Evolutionary conservation across 805 yeast genomes (phyloP).

Genomic region (Saturnispora quitensis): DNA sequence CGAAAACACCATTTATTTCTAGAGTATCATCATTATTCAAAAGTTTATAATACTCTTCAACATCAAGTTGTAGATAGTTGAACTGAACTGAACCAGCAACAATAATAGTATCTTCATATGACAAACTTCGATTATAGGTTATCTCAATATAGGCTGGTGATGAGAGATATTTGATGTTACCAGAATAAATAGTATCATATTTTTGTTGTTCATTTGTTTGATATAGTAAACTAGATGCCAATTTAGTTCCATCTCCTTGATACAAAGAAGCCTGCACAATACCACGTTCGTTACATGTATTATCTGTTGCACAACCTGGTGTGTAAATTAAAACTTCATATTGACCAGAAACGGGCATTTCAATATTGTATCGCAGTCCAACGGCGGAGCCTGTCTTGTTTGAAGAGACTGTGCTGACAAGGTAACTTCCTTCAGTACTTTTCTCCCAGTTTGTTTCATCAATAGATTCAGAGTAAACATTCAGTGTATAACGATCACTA

Average conservation of each 20-base stretch:
- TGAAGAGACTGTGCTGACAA: conserved; percentile 21
- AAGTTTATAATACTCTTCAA: conserved; percentile 17
- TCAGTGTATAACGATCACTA: conserved; percentile 1
- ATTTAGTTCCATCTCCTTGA: conserved; percentile 35
- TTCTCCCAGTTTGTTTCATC: conserved; percentile 21
- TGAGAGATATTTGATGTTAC: conserved; percentile 47
- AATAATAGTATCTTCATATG: conserved; percentile 35
- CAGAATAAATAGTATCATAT: conserved; percentile 69
- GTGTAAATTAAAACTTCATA: conserved; percentile 70
- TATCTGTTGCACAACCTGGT: conserved; percentile 73
- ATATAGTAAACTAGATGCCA: conserved; percentile 42
- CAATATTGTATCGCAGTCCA: conserved; percentile 53
- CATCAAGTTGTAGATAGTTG: conserved; percentile 33
- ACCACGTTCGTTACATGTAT: conserved; percentile 63
- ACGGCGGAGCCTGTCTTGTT: conserved; percentile 23
- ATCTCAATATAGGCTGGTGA: conserved; percentile 33
- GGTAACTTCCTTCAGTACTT: conserved; percentile 13
- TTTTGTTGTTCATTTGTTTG: conserved; percentile 77
- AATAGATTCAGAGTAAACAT: conserved; percentile 9
- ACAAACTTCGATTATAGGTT: conserved; percentile 26
- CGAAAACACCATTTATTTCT: conserved; percentile 66
- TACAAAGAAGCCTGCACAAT: conserved; percentile 66
- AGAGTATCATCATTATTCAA: conserved; percentile 13
- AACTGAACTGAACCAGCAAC: conserved; percentile 53
- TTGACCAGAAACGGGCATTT: conserved; percentile 61